Base-by-base conservation (phyloP, 1,284 basidiomycete species). In the Ustilago cynodontis region DNA sequence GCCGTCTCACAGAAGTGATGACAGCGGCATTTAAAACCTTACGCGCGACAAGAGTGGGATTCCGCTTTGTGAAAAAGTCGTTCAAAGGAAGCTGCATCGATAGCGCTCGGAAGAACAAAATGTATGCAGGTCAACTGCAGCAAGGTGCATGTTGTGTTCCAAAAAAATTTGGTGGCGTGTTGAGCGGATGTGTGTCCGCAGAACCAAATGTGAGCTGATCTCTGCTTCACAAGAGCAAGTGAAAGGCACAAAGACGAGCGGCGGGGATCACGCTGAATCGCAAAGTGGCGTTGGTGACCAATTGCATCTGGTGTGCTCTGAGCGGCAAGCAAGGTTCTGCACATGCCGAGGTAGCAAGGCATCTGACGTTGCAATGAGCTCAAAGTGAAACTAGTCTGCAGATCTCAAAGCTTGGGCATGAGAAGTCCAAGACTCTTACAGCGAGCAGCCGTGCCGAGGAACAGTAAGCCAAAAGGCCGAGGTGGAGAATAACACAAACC, bases 381-480 rank as follows among this genome's bases (percentile, higher is more conserved):
- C n/a, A 18, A 52, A 31, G 13, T 52, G 51, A 52, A 35, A 52
- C 51, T 22, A 20, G n/a, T 20, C 35, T 37, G 35, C 35, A 37
- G 35, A 37, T 37, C 35, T 37, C 14, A 6, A 37, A 16, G 3
- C 35, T 33, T 33, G 31, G 11, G 35, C 13, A 41, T 4, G 43
- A 45, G 43, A 45, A 45, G 43, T 11, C 22, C 22, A 26, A 39
- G 37, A 20, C 1, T 24, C 4, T 24, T 2, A 22, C 13, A 13
- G 35, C 3, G 22, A 4, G 7, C 20, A 14, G 20, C 35, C 37
- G 35, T 16, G 35, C 33, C 33, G 26, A 29, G 29, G 49, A 50
- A 29, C 24, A 29, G 49, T 50, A 50, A 50, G 49, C 49, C 43
- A 45, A 45, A 45, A 20, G 18, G 43, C 43, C 43, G 43, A 45